These are phyloP conservation scores for Endoconidiophora polonica DNA, from an alignment of 2,329 filamentous ascomycete genomes.

Conservation along the genomic window DNA sequence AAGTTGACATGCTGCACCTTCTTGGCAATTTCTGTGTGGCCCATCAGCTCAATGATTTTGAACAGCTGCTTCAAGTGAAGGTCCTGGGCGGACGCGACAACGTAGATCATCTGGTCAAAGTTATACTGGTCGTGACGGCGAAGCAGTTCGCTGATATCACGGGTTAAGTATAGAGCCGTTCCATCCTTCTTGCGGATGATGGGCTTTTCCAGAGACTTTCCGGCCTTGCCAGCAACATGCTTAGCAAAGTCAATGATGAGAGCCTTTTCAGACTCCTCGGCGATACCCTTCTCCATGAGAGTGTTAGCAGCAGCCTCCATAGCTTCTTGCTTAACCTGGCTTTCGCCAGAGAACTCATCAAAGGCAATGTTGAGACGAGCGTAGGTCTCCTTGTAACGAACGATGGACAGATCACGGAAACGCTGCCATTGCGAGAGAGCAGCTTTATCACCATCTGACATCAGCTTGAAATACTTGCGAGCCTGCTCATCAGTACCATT, in stretches of 20 bases:
- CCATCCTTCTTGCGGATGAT: slow-evolving; percentile 59
- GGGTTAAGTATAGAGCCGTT: slow-evolving; percentile 60
- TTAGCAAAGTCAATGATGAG: slow-evolving; percentile 57
- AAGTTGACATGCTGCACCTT: slow-evolving; percentile 64
- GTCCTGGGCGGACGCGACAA: slow-evolving; percentile 56
- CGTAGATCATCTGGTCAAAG: slow-evolving; percentile 69
- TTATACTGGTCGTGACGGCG: slow-evolving; percentile 44
- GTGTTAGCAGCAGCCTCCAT: slow-evolving; percentile 48
- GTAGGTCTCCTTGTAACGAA: slow-evolving; percentile 50
- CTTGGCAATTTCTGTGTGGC: slow-evolving; percentile 46
- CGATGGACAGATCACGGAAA: slow-evolving; percentile 51
- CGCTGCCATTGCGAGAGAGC: slow-evolving; percentile 47
- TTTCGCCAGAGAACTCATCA: slow-evolving; percentile 60
- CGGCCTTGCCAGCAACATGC: slow-evolving; percentile 46
- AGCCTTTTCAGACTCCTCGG: slow-evolving; percentile 54
- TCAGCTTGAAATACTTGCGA: slow-evolving; percentile 52
- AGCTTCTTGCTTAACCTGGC: slow-evolving; percentile 47
- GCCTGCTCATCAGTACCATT: slow-evolving; percentile 56
- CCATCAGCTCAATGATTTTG: slow-evolving; percentile 60
- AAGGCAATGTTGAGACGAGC: slow-evolving; percentile 54
- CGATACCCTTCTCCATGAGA: slow-evolving; percentile 47
- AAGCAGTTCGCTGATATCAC: slow-evolving; percentile 60
- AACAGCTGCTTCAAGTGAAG: slow-evolving; percentile 59
- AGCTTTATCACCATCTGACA: slow-evolving; percentile 48
- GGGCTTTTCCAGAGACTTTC: slow-evolving; percentile 53